A percentile compares a stretch with the other conserved stretches of the same genome.
Evolutionary conservation across 202 grass and related monocot species (phyloP).

Genomic region (Setaria viridis): DNA sequence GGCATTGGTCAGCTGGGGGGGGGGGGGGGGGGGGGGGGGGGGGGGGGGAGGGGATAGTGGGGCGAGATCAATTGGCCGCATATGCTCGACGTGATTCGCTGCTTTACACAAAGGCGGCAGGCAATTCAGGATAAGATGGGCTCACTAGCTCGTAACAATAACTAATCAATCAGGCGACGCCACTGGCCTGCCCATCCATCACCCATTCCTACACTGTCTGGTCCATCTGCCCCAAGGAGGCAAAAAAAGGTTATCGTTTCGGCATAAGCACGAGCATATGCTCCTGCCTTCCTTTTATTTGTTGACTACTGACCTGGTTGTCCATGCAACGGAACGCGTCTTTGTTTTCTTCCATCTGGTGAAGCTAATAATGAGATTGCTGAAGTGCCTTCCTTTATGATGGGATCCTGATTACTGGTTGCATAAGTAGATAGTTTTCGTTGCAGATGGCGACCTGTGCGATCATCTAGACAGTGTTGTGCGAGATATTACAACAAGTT

Average conservation of each 20-base stretch:
- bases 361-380: constrained; percentile 2
- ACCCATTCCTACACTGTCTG: neutral
- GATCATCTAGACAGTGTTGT: neutral
- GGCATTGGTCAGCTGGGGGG: constrained; percentile 19
- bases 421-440: neutral
- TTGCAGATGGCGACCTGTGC: constrained; percentile 30
- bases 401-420: constrained; percentile 8
- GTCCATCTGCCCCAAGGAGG: neutral
- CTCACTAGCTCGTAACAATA: neutral
- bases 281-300: neutral
- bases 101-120: constrained; percentile 35
- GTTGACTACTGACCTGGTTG: constrained; percentile 8
- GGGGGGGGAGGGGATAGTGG: constrained; percentile 9
- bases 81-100: constrained; percentile 35
- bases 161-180: constrained; percentile 32
- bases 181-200: neutral
- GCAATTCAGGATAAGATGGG: constrained; percentile 41
- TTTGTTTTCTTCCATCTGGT: neutral
- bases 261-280: constrained; percentile 53
- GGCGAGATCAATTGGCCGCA: constrained; percentile 31
- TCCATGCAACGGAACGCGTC: neutral
- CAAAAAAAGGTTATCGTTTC: constrained; percentile 14
- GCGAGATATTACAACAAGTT: too few relatives aligned
- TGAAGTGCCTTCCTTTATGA: neutral
- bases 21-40: neutral